A percentile compares a stretch with the other conserved stretches of the same genome.
These are phyloP conservation scores for Glycine soja DNA, from an alignment of 306 rosid genomes.

Conservation along the genomic window DNA sequence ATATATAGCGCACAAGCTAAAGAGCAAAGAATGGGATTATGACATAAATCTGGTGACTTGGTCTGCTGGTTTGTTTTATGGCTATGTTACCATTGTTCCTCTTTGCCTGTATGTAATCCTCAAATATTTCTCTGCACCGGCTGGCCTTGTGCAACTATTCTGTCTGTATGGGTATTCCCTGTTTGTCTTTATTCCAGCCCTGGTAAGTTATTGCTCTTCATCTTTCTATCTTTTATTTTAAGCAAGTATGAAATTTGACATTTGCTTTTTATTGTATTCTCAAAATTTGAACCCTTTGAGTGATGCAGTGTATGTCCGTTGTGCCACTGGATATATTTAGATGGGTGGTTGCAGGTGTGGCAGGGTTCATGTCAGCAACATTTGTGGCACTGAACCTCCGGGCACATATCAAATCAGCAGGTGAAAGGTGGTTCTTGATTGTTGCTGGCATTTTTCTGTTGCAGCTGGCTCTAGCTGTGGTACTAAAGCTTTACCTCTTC, in stretches of 20 bases:
- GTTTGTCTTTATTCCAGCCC: slow-evolving; percentile 89
- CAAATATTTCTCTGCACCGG: slow-evolving; percentile 92
- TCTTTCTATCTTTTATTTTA: slow-evolving; percentile 21
- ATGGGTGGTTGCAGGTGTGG: slow-evolving; percentile 89
- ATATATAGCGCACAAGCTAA: slow-evolving; percentile 83
- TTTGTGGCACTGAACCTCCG: slow-evolving; percentile 92
- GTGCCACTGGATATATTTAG: slow-evolving; percentile 82
- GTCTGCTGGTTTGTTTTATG: slow-evolving; percentile 98
- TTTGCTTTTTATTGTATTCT: slow-evolving; percentile 12
- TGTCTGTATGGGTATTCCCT: slow-evolving; percentile 97
- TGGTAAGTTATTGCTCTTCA: slow-evolving; percentile 64
- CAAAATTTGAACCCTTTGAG: slow-evolving; percentile 22
- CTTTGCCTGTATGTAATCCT: slow-evolving; percentile 77
- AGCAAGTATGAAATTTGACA: not conserved
- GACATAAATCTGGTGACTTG: slow-evolving; percentile 95
- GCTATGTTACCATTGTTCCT: slow-evolving; percentile 87
- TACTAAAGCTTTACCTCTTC: slow-evolving; percentile 80
- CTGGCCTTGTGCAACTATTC: slow-evolving; percentile 86
- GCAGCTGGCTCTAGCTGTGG: slow-evolving; percentile 90
- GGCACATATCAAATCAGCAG: slow-evolving; percentile 89
- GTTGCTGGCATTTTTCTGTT: slow-evolving; percentile 89
- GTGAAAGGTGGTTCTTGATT: slow-evolving; percentile 91
- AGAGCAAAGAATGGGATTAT: slow-evolving; percentile 80
- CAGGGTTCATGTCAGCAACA: slow-evolving; percentile 92
- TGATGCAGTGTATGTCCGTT: slow-evolving; percentile 84